A percentile compares a stretch with the other conserved stretches of the same genome.
Conservation (phyloP, 768 basidiomycete species). For the button mushroom (Agaricus bisporus) region DNA sequence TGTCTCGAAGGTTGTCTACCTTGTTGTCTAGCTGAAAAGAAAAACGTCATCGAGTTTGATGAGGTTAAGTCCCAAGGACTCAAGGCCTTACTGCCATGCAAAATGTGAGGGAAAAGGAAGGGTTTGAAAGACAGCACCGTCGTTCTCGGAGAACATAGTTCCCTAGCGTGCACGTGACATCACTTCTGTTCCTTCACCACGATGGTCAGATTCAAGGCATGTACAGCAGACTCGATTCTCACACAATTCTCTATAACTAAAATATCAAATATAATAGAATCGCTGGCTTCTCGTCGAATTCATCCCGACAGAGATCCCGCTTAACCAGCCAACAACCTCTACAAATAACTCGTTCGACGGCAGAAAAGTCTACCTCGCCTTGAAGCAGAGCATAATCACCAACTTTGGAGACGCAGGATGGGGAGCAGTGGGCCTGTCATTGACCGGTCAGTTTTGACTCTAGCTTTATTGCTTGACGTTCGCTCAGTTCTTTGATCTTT, state of each 20-base stretch:
- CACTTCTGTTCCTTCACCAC: no score
- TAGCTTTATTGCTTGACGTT: not conserved
- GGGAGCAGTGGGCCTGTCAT: slow-evolving; percentile 69
- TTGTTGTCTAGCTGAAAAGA: no score
- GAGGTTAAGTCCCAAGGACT: no score
- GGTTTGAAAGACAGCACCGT: no score
- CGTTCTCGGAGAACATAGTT: no score
- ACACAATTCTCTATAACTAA: slow-evolving; percentile 28
- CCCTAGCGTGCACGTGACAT: no score
- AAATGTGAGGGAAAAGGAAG: no score
- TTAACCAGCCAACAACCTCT: not conserved
- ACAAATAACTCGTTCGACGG: slow-evolving; percentile 34
- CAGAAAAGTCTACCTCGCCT: slow-evolving; percentile 62
- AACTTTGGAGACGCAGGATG: slow-evolving; percentile 86
- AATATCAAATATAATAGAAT: slow-evolving; percentile 43
- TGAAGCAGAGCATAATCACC: slow-evolving; percentile 60
- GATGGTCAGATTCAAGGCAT: slow-evolving; percentile 64
- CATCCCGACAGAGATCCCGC: slow-evolving; percentile 32
- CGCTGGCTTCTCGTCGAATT: slow-evolving; percentile 88
- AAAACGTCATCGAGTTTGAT: no score
- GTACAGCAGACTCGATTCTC: slow-evolving; percentile 48
- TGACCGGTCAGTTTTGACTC: slow-evolving; percentile 49
- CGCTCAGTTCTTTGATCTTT: not conserved
- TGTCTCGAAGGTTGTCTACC: no score
- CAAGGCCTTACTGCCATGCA: not conserved